Percentiles rank a stretch among this genome's conserved stretches.
phyloP scores from a whole-genome alignment of 2,329 filamentous ascomycete species.

The Fusarium lateritium region DNA sequence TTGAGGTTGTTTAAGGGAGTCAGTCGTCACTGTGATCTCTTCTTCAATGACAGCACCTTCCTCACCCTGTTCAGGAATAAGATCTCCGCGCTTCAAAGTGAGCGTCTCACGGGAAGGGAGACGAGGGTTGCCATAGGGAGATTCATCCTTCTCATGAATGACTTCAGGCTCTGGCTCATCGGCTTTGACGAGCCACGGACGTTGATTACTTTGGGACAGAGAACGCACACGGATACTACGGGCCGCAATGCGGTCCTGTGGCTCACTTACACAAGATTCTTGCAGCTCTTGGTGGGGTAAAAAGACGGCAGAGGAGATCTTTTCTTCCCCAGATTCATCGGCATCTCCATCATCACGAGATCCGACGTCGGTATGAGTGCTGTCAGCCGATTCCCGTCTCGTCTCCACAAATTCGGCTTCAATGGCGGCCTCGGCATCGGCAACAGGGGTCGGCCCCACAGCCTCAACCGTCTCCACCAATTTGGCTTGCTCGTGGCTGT shows the following conservation, averaged over 20 bases:
- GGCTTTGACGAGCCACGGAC: conserved; percentile 72
- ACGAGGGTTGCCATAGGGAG: conserved; percentile 45
- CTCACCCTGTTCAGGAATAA: conserved; percentile 54
- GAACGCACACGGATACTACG: conserved; percentile 66
- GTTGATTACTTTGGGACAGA: conserved; percentile 56
- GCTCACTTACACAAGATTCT: conserved; percentile 51
- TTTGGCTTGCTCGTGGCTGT: conserved; percentile 43
- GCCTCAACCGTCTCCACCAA: conserved; percentile 37
- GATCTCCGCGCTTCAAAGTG: conserved; percentile 50
- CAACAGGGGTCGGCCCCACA: conserved; percentile 48
- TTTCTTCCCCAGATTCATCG: conserved; percentile 81
- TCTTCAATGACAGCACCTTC: conserved; percentile 58
- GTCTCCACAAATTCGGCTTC: conserved; percentile 50
- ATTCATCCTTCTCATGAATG: conserved; percentile 42
- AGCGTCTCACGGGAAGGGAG: conserved; percentile 51
- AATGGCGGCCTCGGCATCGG: conserved; percentile 40
- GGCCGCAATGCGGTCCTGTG: conserved; percentile 55
- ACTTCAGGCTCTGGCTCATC: conserved; percentile 62
- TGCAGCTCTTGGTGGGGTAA: conserved; percentile 78
- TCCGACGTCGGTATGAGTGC: conserved; percentile 55
- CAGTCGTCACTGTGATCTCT: conserved; percentile 58
- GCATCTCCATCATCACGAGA: conserved; percentile 53
- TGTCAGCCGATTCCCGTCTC: conserved; percentile 58
- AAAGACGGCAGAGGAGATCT: conserved; percentile 89
- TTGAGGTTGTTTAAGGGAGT: conserved; percentile 53